Evolutionary conservation across 805 yeast species (phyloP), one percentile per base, ranked within the genome.

Genomic region (Saturnispora kantuleensis): DNA sequence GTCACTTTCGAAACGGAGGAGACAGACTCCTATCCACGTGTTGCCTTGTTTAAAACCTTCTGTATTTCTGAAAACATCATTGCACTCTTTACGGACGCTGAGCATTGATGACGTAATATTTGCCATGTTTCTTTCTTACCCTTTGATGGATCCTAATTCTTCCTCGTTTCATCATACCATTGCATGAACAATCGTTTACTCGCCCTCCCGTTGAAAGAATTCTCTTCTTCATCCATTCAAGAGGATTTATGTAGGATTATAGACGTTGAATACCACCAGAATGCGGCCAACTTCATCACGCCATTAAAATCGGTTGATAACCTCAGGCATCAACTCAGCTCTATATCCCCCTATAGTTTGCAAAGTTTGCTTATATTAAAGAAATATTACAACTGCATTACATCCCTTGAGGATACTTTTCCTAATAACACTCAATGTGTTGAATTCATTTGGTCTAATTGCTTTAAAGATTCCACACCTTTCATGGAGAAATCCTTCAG

Each of bases 391-490:
- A 49, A 62, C 4, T 70, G 70, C 37, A 50, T 84, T 10, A 47
- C 60, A 1, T 65, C 66, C 8, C 46, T 84, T 7, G 60, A 61
- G 32, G 46, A 60, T 39, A 84, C 82, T 55, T 81, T 89, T 47
- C 87, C 93, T 0, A 67, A 68, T 28, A 81, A 21, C 26, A 4
- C 26, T 5, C 26, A 21, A 21, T 4, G 71, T 15, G 62, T 76
- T 8, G 72, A 69, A 33, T 81, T 86, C 51, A 68, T 76, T 0
- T 90, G 97, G 97, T 75, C 66, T 55, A 86, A 13, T 62, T 84
- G 15, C 13, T 37, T 42, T 11, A 31, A 15, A n/a, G 17, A 31
- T 30, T 10, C 38, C 7, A 21, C 32, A 6, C n/a, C 37, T 6
- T 37, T 42, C 7, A 30, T 30, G 5, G n/a, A 16, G 6, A 59